Percentiles rank a stretch among this genome's conserved stretches.
phyloP scores from a whole-genome alignment of 768 basidiomycete species.

The Pholiota molesta region DNA sequence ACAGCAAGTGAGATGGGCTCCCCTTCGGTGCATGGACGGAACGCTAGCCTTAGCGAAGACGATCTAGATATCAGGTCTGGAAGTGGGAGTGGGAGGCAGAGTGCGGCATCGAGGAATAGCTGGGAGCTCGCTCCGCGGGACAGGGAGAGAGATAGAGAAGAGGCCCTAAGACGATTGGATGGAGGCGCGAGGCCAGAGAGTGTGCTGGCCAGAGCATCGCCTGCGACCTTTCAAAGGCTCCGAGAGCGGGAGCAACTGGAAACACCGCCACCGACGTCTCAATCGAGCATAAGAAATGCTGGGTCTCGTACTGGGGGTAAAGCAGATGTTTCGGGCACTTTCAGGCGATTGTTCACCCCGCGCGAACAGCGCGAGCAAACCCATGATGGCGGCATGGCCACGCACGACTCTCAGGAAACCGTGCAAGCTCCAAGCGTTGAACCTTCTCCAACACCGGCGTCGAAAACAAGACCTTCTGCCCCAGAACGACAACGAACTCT shows the following conservation, averaged over 20 bases:
- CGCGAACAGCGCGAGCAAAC: slow-evolving; percentile 56
- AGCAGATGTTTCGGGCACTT: slow-evolving; percentile 23
- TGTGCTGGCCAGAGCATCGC: slow-evolving; percentile 38
- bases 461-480: slow-evolving; percentile 27
- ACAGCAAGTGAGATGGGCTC: slow-evolving; percentile 29
- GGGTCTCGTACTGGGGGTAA: background rate
- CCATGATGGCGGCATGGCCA: slow-evolving; percentile 25
- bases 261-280: slow-evolving; percentile 27
- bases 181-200: slow-evolving; percentile 34
- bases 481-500: slow-evolving; percentile 49
- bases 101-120: slow-evolving; percentile 61
- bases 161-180: slow-evolving; percentile 37
- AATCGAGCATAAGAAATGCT: slow-evolving; percentile 6
- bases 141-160: slow-evolving; percentile 44
- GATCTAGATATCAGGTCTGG: slow-evolving; percentile 29
- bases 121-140: slow-evolving; percentile 37
- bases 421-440: slow-evolving; percentile 37
- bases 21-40: slow-evolving; percentile 47
- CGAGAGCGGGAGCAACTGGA: slow-evolving; percentile 30
- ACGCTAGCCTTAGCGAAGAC: slow-evolving; percentile 60
- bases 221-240: slow-evolving; percentile 32
- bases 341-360: slow-evolving; percentile 59
- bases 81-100: slow-evolving; percentile 42
- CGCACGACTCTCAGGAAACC: slow-evolving; percentile 47
- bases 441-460: slow-evolving; percentile 47